Conservation (phyloP, 441 rosid genomes). For the Daphne laureola region DNA sequence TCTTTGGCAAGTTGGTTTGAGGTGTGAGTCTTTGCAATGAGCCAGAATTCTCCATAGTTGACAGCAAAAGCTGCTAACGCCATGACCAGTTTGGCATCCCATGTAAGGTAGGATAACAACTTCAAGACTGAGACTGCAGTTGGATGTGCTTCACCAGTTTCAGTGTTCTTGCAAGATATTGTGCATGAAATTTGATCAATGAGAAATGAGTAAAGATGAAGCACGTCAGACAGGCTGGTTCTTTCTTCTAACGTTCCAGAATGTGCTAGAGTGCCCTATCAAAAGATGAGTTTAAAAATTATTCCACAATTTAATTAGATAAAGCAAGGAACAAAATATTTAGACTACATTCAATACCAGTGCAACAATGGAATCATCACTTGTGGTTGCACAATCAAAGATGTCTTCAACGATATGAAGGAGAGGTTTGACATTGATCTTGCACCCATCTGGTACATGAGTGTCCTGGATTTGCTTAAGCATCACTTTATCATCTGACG, state of each 20-base stretch:
- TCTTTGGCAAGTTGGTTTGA: slow-evolving; percentile 66
- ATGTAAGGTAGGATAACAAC: slow-evolving; percentile 43
- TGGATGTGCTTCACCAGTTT: slow-evolving; percentile 49
- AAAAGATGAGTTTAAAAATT: neutral
- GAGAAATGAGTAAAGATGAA: slow-evolving; percentile 23
- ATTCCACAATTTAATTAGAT: neutral
- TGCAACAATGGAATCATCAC: slow-evolving; percentile 22
- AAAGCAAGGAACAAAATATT: neutral
- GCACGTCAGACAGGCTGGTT: slow-evolving; percentile 7
- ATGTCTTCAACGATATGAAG: slow-evolving; percentile 63
- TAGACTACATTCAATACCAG: slow-evolving; percentile 16
- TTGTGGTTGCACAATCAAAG: slow-evolving; percentile 48
- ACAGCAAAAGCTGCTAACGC: slow-evolving; percentile 70
- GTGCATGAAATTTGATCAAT: slow-evolving; percentile 40
- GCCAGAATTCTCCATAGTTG: slow-evolving; percentile 76
- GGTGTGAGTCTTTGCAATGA: slow-evolving; percentile 49
- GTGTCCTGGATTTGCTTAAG: slow-evolving; percentile 50
- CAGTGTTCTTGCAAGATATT: slow-evolving; percentile 58
- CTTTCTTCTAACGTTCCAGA: slow-evolving; percentile 23
- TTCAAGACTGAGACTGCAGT: slow-evolving; percentile 45
- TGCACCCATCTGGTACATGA: slow-evolving; percentile 60
- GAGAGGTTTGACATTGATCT: slow-evolving; percentile 55
- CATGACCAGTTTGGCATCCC: slow-evolving; percentile 72
- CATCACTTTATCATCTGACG: slow-evolving; percentile 60
- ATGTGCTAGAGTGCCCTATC: slow-evolving; percentile 10